Evolutionary conservation across 305 asterid genomes (phyloP).

Genomic region (Ajuga reptans): DNA sequence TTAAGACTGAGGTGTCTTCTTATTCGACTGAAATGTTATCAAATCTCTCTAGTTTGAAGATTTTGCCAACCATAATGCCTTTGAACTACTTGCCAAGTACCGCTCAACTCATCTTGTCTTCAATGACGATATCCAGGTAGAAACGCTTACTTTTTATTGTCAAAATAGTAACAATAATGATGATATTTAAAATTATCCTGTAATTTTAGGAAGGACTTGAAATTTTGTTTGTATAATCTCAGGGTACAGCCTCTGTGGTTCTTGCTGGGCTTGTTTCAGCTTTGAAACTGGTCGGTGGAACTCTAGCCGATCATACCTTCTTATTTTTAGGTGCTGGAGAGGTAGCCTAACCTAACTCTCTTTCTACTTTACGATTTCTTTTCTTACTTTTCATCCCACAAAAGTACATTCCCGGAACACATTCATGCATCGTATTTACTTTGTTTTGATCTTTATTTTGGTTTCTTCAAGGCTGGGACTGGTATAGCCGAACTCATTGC

Average conservation of each 20-base stretch:
- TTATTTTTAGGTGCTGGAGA: constrained; percentile 77
- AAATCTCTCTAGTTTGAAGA: constrained; percentile 46
- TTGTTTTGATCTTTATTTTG: background rate
- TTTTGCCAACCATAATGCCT: constrained; percentile 69
- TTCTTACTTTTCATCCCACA: background rate
- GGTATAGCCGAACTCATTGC: constrained; percentile 72
- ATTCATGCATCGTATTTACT: background rate
- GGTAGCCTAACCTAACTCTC: constrained; percentile 26
- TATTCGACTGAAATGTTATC: background rate
- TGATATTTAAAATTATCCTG: background rate
- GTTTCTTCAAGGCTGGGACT: constrained; percentile 57
- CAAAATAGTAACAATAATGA: background rate
- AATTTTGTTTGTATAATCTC: background rate
- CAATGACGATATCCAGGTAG: constrained; percentile 54
- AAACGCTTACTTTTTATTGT: background rate
- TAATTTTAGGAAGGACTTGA: background rate
- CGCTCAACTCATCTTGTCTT: constrained; percentile 56
- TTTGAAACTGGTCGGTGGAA: constrained; percentile 52
- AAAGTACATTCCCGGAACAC: background rate
- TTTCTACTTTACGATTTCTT: background rate
- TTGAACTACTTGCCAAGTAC: constrained; percentile 55
- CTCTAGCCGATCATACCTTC: constrained; percentile 55
- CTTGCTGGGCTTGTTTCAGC: constrained; percentile 63
- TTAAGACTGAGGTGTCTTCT: background rate
- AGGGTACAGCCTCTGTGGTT: constrained; percentile 68